Conservation (phyloP, 1,284 basidiomycete species). For the Puccinia hordei region DNA sequence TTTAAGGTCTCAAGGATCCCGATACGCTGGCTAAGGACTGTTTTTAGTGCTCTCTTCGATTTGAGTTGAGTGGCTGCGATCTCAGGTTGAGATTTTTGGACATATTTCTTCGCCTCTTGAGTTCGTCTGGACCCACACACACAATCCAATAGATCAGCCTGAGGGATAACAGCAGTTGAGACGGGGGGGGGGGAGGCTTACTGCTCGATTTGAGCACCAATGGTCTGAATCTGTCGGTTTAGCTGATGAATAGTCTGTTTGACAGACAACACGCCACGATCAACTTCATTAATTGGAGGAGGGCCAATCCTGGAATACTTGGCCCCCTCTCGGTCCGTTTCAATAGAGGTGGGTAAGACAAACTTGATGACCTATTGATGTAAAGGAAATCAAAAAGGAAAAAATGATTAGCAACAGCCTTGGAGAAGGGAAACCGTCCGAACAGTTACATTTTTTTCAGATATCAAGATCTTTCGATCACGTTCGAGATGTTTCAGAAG, state of each 20-base stretch:
- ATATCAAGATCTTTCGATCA: conserved; percentile 28
- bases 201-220: conserved; percentile 39
- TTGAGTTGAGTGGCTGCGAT: conserved; percentile 25
- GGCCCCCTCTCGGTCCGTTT: conserved; percentile 5
- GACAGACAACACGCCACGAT: conserved; percentile 39
- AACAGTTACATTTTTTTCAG: conserved; percentile 24
- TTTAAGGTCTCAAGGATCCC: conserved; percentile 33
- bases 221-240: conserved; percentile 30
- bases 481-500: conserved; percentile 41
- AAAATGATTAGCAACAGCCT: background rate
- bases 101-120: conserved; percentile 32
- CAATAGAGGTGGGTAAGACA: conserved; percentile 10
- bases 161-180: background rate
- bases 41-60: conserved; percentile 7
- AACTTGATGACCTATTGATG: conserved; percentile 38
- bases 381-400: too few relatives aligned
- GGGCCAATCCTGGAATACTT: conserved; percentile 24
- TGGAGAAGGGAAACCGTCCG: background rate
- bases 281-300: conserved; percentile 22
- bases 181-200: background rate
- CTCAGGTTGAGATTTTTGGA: conserved; percentile 18
- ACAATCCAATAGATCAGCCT: background rate
- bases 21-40: conserved; percentile 25
- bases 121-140: conserved; percentile 25
- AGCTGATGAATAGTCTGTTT: conserved; percentile 38